Conservation (phyloP, 1,284 basidiomycete species). For the Ganoderma leucocontextum region DNA sequence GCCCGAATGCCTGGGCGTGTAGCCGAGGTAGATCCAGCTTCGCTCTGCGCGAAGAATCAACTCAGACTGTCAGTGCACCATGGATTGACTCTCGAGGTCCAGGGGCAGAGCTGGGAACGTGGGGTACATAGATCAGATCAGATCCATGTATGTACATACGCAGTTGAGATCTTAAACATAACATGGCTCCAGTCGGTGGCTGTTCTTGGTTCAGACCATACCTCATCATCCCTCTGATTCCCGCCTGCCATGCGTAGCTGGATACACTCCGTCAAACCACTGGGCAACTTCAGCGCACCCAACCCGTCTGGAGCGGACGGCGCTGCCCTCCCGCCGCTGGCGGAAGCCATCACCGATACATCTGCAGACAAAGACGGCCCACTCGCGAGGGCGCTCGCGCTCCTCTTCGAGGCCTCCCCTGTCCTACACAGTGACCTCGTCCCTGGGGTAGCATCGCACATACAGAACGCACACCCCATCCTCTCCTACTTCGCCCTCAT, state of each 20-base stretch:
- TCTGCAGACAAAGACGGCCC: conserved; percentile 32
- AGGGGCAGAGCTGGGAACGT: conserved; percentile 1
- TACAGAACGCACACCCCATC: conserved; percentile 39
- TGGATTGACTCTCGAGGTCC: not conserved
- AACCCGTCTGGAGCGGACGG: conserved; percentile 1
- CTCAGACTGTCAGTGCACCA: not conserved
- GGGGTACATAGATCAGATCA: conserved; percentile 17
- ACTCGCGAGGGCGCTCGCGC: conserved; percentile 54
- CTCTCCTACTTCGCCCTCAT: conserved; percentile 67
- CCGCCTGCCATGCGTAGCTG: conserved; percentile 28
- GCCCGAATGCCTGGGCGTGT: not conserved
- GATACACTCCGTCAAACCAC: conserved; percentile 31
- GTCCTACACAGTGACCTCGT: conserved; percentile 64
- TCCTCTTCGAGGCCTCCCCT: conserved; percentile 78
- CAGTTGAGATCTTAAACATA: not conserved
- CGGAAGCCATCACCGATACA: conserved; percentile 41
- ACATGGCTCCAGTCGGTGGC: not conserved
- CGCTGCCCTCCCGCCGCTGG: conserved; percentile 50
- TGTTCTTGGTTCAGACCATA: not conserved
- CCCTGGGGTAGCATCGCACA: conserved; percentile 55
- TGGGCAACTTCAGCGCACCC: conserved; percentile 22
- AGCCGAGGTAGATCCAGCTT: not conserved
- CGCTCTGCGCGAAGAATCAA: not conserved
- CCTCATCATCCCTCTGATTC: not conserved
- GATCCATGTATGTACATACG: not conserved